Evolutionary conservation across 2,329 filamentous ascomycete genomes (phyloP).

Genomic region (Diaporthe caulivora): DNA sequence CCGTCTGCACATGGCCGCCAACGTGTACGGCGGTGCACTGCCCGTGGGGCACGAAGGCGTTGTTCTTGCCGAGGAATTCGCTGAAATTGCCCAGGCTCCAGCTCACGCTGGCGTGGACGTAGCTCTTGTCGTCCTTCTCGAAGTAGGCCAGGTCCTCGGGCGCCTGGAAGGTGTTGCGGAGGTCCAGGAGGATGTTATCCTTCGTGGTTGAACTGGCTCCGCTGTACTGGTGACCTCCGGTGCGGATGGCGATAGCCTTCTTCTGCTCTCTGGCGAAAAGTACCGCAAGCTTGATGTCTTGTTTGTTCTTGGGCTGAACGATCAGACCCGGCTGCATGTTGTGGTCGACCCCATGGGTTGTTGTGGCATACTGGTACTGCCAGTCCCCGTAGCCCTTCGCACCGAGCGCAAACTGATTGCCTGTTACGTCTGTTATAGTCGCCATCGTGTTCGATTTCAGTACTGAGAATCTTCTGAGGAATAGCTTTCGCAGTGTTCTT

Average conservation of each 20-base stretch:
- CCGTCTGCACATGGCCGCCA: conserved; percentile 61
- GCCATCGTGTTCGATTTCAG: conserved; percentile 8
- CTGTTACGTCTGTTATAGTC: conserved; percentile 29
- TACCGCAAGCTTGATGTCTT: conserved; percentile 56
- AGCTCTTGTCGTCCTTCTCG: conserved; percentile 50
- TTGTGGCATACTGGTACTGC: conserved; percentile 59
- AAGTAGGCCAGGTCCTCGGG: conserved; percentile 49
- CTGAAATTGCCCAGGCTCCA: conserved; percentile 57
- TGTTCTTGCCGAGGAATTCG: conserved; percentile 53
- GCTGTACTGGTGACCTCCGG: conserved; percentile 63
- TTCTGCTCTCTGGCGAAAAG: conserved; percentile 55
- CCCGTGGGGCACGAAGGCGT: conserved; percentile 59
- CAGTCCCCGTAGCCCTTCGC: conserved; percentile 42
- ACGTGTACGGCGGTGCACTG: conserved; percentile 60
- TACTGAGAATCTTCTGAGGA: background rate
- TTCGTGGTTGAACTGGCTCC: conserved; percentile 60
- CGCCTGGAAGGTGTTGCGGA: conserved; percentile 54
- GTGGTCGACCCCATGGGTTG: conserved; percentile 55
- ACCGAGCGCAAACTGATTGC: conserved; percentile 17
- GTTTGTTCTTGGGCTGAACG: conserved; percentile 55
- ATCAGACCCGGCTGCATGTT: conserved; percentile 59
- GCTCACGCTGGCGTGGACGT: conserved; percentile 56
- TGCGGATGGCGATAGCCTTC: conserved; percentile 59
- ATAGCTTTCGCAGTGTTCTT: background rate
- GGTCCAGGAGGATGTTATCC: conserved; percentile 60